A percentile compares a stretch with the other conserved stretches of the same genome.
phyloP scores from a whole-genome alignment of 305 asterid species.

The Fraxinus greggii region DNA sequence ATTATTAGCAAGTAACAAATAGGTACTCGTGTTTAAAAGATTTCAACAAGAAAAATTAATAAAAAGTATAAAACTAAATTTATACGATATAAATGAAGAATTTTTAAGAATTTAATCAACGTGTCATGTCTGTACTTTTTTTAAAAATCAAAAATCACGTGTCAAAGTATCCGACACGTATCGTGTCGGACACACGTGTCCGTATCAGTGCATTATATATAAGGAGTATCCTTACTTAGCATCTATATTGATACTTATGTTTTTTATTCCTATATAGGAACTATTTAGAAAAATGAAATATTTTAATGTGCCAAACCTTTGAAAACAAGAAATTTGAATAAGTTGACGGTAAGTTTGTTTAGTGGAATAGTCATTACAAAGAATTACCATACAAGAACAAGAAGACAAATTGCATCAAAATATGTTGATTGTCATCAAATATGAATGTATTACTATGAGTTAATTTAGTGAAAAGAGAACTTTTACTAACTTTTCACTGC shows the following conservation, averaged over 20 bases:
- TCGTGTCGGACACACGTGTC: too few relatives aligned
- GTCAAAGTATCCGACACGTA: too few relatives aligned
- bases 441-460: not conserved
- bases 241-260: not conserved
- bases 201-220: too few relatives aligned
- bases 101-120: too few relatives aligned
- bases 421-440: not conserved
- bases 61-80: too few relatives aligned
- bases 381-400: not conserved
- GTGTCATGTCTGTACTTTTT: too few relatives aligned
- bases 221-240: not conserved
- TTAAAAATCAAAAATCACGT: too few relatives aligned
- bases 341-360: not conserved
- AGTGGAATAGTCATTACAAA: not conserved
- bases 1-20: too few relatives aligned
- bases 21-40: too few relatives aligned
- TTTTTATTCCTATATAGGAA: not conserved
- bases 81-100: too few relatives aligned
- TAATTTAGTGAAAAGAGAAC: not conserved
- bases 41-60: too few relatives aligned
- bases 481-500: not conserved
- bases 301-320: not conserved
- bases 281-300: not conserved
- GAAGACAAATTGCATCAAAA: not conserved
- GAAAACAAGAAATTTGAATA: not conserved